These are phyloP conservation scores for Talaromyces wortmannii DNA, from an alignment of 495 filamentous ascomycete genomes.

Conservation along the genomic window DNA sequence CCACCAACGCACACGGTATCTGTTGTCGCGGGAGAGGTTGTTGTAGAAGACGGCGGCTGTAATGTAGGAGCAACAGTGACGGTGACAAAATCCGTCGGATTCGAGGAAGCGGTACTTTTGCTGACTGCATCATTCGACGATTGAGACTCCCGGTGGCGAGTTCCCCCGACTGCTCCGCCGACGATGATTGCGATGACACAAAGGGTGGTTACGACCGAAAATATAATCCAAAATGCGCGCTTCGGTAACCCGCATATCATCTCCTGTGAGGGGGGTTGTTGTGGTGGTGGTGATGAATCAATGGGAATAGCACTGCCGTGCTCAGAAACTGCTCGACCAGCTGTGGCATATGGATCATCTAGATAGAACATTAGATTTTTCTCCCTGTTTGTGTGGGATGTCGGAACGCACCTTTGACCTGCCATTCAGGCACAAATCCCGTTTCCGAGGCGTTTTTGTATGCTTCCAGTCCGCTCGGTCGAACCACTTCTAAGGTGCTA, in stretches of 20 bases:
- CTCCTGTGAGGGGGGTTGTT: background rate
- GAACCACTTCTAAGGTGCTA: background rate
- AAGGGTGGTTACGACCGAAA: background rate
- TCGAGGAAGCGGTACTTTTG: background rate
- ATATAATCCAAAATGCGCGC: background rate
- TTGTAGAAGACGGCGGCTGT: constrained; percentile 4
- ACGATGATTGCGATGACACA: background rate
- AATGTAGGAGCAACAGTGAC: constrained; percentile 6
- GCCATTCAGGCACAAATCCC: background rate
- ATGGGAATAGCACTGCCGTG: background rate
- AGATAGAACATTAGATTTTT: background rate
- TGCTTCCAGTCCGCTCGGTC: background rate
- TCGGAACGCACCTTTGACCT: background rate
- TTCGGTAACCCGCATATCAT: constrained; percentile 1
- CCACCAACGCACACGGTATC: constrained; percentile 24
- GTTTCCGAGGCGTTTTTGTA: background rate
- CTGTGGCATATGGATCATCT: background rate
- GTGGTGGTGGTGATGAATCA: background rate
- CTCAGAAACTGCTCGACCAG: background rate
- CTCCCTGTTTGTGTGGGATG: too few relatives aligned
- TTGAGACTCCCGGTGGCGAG: background rate
- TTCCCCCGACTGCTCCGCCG: background rate
- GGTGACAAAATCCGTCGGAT: constrained; percentile 5
- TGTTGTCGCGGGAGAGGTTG: constrained; percentile 6
- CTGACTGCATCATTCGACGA: background rate